Percentiles rank a stretch among this genome's conserved stretches.
These are phyloP conservation scores for Aspergillus ochraceus DNA, from an alignment of 2,329 filamentous ascomycete genomes.

Conservation along the genomic window DNA sequence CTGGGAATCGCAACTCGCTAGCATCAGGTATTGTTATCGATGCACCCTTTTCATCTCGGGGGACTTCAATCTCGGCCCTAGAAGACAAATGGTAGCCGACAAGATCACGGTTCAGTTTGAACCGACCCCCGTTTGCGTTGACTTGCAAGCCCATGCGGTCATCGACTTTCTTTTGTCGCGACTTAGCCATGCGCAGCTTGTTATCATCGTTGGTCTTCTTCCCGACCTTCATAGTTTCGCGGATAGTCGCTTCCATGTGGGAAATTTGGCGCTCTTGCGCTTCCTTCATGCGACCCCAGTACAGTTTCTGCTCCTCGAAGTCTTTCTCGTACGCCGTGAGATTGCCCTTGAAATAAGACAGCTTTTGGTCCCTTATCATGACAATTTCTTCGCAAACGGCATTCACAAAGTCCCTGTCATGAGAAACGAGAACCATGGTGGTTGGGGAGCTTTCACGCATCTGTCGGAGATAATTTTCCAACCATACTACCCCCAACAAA, in stretches of 20 bases:
- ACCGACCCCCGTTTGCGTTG: slow-evolving; percentile 68
- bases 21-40: slow-evolving; percentile 62
- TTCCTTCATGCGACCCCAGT: slow-evolving; percentile 74
- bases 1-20: slow-evolving; percentile 71
- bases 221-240: slow-evolving; percentile 71
- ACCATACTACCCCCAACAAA: slow-evolving; percentile 79
- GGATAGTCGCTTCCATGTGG: slow-evolving; percentile 77
- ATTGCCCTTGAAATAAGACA: slow-evolving; percentile 75
- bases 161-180: slow-evolving; percentile 79
- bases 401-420: slow-evolving; percentile 79
- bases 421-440: slow-evolving; percentile 77
- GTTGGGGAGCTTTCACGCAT: slow-evolving; percentile 54
- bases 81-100: slow-evolving; percentile 59
- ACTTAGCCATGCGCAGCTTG: slow-evolving; percentile 81
- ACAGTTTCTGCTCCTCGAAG: slow-evolving; percentile 62
- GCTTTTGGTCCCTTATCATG: slow-evolving; percentile 68
- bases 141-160: slow-evolving; percentile 77
- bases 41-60: slow-evolving; percentile 59
- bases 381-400: slow-evolving; percentile 74
- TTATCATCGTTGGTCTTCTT: slow-evolving; percentile 79
- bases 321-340: slow-evolving; percentile 70
- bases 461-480: slow-evolving; percentile 69
- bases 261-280: slow-evolving; percentile 78
- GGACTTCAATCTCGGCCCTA: slow-evolving; percentile 71
- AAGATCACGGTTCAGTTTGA: slow-evolving; percentile 77